phyloP scores from a whole-genome alignment of 371 early-diverging fungal species.

The Mortierella sp. region DNA sequence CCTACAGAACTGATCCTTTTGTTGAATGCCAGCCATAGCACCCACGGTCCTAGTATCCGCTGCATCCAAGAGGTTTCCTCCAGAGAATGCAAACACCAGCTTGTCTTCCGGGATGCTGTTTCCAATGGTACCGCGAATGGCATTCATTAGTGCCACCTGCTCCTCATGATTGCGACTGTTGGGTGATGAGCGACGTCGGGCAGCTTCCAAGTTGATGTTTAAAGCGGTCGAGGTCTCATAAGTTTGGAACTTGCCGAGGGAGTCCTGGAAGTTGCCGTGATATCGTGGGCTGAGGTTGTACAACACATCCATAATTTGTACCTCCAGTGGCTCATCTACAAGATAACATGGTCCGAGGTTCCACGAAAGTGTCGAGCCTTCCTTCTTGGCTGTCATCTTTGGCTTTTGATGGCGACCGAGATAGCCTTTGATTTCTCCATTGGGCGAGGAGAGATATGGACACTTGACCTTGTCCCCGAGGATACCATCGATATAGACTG shows the following conservation, averaged over 20 bases:
- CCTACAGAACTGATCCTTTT: conserved; percentile 51
- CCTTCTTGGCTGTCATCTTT: conserved; percentile 34
- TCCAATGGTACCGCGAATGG: conserved; percentile 65
- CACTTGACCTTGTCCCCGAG: conserved; percentile 71
- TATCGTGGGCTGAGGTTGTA: conserved; percentile 78
- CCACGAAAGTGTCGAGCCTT: conserved; percentile 65
- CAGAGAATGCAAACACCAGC: conserved; percentile 73
- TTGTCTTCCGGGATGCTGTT: conserved; percentile 70
- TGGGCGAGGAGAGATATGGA: conserved; percentile 66
- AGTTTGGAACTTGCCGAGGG: conserved; percentile 75
- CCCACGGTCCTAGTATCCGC: conserved; percentile 63
- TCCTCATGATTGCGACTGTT: conserved; percentile 56
- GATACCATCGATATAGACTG: conserved; percentile 75
- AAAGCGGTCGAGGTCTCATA: conserved; percentile 74
- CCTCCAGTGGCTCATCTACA: conserved; percentile 71
- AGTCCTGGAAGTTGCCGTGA: conserved; percentile 75
- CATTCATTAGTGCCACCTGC: conserved; percentile 64
- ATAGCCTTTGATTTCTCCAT: conserved; percentile 57
- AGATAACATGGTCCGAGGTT: conserved; percentile 78
- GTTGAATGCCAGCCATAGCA: conserved; percentile 59
- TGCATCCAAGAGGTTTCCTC: conserved; percentile 65
- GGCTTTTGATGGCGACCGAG: conserved; percentile 60
- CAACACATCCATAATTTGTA: conserved; percentile 67
- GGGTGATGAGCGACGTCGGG: conserved; percentile 58
- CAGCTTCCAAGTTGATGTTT: conserved; percentile 62